phyloP scores from a whole-genome alignment of 257 asterid species.

The Nicotiana benthamiana region DNA sequence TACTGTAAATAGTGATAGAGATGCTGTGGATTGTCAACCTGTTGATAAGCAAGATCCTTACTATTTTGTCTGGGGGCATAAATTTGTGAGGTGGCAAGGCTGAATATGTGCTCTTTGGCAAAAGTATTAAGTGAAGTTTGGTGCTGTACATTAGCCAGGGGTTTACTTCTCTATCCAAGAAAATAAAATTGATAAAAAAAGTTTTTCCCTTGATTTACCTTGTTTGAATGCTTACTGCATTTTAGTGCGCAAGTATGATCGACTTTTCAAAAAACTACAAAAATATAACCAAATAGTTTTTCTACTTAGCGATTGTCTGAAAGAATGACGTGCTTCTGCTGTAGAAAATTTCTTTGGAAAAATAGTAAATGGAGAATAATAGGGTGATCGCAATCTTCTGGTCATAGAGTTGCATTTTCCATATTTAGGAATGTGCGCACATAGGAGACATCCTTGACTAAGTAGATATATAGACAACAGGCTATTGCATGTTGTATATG shows the following conservation, averaged over 20 bases:
- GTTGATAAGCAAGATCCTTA: neutral
- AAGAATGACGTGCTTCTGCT: neutral
- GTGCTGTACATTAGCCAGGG: neutral
- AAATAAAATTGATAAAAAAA: neutral
- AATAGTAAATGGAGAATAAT: neutral
- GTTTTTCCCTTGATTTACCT: neutral
- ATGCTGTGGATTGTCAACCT: neutral
- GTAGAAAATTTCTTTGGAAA: neutral
- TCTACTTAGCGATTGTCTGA: neutral
- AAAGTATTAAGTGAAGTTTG: neutral
- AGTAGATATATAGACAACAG: neutral
- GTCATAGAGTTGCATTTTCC: neutral
- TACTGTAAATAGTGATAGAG: neutral
- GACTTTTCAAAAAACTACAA: neutral
- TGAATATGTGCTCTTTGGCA: neutral
- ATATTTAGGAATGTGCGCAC: neutral
- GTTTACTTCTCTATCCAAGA: neutral
- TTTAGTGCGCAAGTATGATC: neutral
- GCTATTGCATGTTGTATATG: neutral
- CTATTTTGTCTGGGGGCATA: neutral
- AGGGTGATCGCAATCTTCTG: neutral
- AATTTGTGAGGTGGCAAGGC: neutral
- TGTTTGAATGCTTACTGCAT: neutral
- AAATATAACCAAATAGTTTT: neutral
- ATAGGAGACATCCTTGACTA: neutral